A percentile compares a stretch with the other conserved stretches of the same genome.
Conservation (phyloP, 345 rosid species). For the Dipteronia dyeriana region DNA sequence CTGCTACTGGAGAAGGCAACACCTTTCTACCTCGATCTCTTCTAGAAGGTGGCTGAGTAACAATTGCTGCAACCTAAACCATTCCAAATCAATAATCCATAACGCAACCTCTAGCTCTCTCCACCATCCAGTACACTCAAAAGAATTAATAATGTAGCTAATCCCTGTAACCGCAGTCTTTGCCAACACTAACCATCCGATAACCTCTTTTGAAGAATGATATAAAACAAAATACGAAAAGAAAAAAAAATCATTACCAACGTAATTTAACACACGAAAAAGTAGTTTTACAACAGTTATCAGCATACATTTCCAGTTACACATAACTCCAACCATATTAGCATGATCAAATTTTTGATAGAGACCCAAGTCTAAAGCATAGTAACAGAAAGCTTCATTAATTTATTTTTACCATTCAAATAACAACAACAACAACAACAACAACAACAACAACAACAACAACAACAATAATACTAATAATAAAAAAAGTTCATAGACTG, state of each 20-base stretch:
- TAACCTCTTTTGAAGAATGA: not conserved
- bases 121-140: not conserved
- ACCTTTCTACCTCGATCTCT: constrained; percentile 81
- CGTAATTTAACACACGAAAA: not conserved
- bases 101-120: not conserved
- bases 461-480: too few relatives aligned
- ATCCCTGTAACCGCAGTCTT: not conserved
- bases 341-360: not conserved
- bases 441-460: too few relatives aligned
- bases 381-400: not conserved
- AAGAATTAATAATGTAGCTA: not conserved
- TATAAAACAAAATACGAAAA: not conserved
- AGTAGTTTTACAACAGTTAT: not conserved
- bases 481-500: not conserved
- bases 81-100: constrained; percentile 6
- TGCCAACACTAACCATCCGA: not conserved
- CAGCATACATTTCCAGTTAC: not conserved
- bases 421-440: too few relatives aligned
- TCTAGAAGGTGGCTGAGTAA: constrained; percentile 85
- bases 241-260: not conserved
- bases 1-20: constrained; percentile 82
- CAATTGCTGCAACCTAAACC: constrained; percentile 84
- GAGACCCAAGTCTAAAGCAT: not conserved
- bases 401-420: not conserved
- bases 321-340: not conserved